Percentiles rank a stretch among this genome's conserved stretches.
Conservation (phyloP, 2,329 filamentous ascomycete species). For the Sarocladiaceae sp. region DNA sequence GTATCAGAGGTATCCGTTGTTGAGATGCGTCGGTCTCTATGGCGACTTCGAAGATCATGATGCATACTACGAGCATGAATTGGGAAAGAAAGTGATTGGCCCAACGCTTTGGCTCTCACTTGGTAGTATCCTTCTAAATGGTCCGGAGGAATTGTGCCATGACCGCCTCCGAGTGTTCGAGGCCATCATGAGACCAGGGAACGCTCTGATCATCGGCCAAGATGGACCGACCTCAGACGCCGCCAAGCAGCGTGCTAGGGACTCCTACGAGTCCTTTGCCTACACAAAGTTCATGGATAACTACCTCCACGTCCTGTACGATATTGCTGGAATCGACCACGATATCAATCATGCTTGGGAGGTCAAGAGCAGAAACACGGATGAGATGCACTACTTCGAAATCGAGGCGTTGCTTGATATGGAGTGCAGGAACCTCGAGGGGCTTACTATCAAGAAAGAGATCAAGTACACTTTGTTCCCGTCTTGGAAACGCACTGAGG, state of each 20-base stretch:
- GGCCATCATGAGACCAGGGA: constrained; percentile 10
- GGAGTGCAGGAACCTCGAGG: background rate
- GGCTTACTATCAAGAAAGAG: background rate
- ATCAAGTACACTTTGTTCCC: background rate
- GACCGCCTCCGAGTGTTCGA: constrained; percentile 17
- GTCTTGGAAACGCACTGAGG: background rate
- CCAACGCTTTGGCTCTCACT: constrained; percentile 16
- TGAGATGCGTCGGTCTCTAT: constrained; percentile 16
- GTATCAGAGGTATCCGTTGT: constrained; percentile 12
- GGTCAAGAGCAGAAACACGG: background rate
- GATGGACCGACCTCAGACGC: background rate
- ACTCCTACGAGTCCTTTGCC: background rate
- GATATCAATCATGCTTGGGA: background rate
- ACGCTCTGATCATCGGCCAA: constrained; percentile 9
- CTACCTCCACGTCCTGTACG: constrained; percentile 1
- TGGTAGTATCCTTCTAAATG: constrained; percentile 18
- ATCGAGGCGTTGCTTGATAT: background rate
- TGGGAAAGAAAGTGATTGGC: background rate
- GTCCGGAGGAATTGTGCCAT: constrained; percentile 13
- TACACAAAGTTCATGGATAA: constrained; percentile 8
- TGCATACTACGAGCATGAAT: constrained; percentile 10
- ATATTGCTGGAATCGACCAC: constrained; percentile 2
- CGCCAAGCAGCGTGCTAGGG: background rate
- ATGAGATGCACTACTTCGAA: constrained; percentile 9
- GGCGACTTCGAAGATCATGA: constrained; percentile 18